phyloP scores from a whole-genome alignment of 495 filamentous ascomycete genomes.

The Hyaloscypha hepaticicola region DNA sequence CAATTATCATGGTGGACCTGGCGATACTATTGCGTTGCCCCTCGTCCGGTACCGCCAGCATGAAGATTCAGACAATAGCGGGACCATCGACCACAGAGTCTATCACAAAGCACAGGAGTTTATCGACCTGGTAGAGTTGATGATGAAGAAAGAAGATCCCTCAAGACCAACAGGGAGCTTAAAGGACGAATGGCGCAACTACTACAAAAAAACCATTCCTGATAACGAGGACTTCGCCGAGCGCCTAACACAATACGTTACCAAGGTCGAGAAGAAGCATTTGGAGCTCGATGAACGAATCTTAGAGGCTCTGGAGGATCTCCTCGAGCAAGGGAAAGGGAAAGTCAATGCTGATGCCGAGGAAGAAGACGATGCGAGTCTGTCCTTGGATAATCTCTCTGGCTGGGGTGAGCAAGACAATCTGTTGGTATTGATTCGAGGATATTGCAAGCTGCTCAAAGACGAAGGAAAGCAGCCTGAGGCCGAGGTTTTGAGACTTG shows the following conservation, averaged over 20 bases:
- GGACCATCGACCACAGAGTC: neutral
- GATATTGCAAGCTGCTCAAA: neutral
- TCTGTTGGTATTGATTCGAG: neutral
- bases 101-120: neutral
- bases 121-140: neutral
- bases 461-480: neutral
- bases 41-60: neutral
- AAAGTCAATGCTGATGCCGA: neutral
- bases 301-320: neutral
- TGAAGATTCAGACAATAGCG: neutral
- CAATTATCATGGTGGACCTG: neutral
- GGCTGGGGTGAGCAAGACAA: neutral
- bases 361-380: neutral
- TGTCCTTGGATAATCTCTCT: neutral
- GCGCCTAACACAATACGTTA: neutral
- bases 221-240: neutral
- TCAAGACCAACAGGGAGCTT: neutral
- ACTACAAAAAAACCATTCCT: neutral
- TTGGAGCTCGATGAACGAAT: neutral
- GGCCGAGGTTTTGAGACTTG: neutral
- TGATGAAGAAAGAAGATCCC: neutral
- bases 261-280: neutral
- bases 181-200: neutral
- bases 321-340: neutral
- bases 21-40: neutral